Conservation (phyloP, 371 early-diverging fungal genomes). For the Mucor lusitanicus region DNA sequence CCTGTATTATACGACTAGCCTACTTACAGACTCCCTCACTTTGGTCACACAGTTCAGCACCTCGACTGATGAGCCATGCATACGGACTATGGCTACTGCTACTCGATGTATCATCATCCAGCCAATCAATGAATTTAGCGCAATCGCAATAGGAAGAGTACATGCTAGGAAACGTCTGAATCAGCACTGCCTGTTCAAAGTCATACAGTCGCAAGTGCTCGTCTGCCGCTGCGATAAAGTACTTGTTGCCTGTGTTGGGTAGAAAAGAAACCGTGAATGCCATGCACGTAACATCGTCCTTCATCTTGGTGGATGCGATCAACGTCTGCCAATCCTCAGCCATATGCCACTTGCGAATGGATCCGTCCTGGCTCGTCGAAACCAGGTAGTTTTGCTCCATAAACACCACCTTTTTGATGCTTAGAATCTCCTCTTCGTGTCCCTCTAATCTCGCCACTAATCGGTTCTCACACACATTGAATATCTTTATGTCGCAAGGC, state of each 20-base stretch:
- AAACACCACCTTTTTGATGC: conserved; percentile 74
- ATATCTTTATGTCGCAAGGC: conserved; percentile 88
- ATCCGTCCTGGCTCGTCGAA: conserved; percentile 92
- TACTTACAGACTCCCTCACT: conserved; percentile 77
- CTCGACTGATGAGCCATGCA: conserved; percentile 83
- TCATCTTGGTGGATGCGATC: conserved; percentile 60
- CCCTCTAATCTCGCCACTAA: conserved; percentile 74
- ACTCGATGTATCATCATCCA: conserved; percentile 42
- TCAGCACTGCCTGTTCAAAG: conserved; percentile 75
- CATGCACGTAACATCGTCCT: conserved; percentile 90
- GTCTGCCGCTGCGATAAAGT: conserved; percentile 88
- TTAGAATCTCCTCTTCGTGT: conserved; percentile 86
- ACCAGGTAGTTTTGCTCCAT: conserved; percentile 80
- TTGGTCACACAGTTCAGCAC: conserved; percentile 87
- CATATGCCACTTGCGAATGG: conserved; percentile 87
- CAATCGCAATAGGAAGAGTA: conserved; percentile 93
- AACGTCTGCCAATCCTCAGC: conserved; percentile 70
- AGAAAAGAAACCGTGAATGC: conserved; percentile 91
- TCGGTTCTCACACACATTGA: conserved; percentile 72
- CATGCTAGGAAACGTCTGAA: conserved; percentile 79
- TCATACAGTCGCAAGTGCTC: conserved; percentile 86
- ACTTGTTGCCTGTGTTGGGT: conserved; percentile 91
- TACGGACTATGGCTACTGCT: conserved; percentile 32
- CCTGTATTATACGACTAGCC: background rate
- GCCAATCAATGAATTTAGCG: conserved; percentile 74